These are phyloP conservation scores for Myriosclerotinia duriaeana DNA, from an alignment of 2,329 filamentous ascomycete species.

Conservation along the genomic window DNA sequence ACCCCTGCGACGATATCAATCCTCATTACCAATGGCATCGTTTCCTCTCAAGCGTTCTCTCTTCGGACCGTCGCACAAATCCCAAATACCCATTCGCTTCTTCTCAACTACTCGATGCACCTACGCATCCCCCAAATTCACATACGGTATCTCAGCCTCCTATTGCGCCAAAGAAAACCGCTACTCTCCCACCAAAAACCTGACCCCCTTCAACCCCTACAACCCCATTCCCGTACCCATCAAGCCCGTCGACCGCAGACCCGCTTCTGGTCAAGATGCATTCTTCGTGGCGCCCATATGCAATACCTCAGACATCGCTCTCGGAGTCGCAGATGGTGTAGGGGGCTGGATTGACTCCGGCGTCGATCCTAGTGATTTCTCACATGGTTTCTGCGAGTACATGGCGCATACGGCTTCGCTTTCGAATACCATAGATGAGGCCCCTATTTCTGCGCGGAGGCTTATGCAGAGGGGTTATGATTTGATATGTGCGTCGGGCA, in stretches of 20 bases:
- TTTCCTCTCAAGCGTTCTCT: conserved; percentile 4
- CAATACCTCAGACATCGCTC: conserved; percentile 67
- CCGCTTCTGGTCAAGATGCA: conserved; percentile 87
- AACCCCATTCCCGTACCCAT: conserved; percentile 54
- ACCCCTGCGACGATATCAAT: conserved; percentile 18
- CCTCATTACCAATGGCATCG: conserved; percentile 1
- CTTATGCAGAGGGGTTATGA: conserved; percentile 86
- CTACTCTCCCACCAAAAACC: conserved; percentile 66
- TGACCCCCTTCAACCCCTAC: conserved; percentile 69
- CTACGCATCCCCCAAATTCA: conserved; percentile 45
- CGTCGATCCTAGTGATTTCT: conserved; percentile 92
- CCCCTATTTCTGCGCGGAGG: conserved; percentile 58
- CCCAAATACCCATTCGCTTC: conserved; percentile 20
- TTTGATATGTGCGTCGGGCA: conserved; percentile 69
- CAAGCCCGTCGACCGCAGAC: conserved; percentile 60
- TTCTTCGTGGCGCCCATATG: conserved; percentile 83
- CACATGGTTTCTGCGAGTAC: conserved; percentile 87
- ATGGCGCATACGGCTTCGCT: conserved; percentile 73
- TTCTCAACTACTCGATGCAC: conserved; percentile 32
- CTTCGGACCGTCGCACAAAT: background rate
- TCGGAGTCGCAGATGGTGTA: conserved; percentile 91
- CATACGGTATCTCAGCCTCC: conserved; percentile 71
- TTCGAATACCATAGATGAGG: conserved; percentile 34
- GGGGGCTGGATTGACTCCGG: conserved; percentile 93
- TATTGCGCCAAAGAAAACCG: conserved; percentile 70